Percentiles rank a stretch among this genome's conserved stretches.
These are phyloP conservation scores for Mortierella sp. DNA, from an alignment of 371 early-diverging fungal genomes.

Conservation along the genomic window DNA sequence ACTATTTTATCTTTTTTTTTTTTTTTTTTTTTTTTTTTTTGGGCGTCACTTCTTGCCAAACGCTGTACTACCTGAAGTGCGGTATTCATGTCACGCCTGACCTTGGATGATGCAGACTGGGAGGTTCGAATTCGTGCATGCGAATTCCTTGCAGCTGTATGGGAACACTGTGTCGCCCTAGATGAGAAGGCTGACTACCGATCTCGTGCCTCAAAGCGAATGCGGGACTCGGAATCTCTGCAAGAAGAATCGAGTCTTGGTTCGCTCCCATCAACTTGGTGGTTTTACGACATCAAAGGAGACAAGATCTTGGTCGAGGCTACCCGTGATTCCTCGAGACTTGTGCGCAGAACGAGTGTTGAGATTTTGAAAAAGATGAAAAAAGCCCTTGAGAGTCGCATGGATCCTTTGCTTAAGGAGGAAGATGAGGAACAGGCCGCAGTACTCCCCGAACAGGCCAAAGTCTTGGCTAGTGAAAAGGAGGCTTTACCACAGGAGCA, in stretches of 20 bases:
- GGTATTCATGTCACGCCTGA: constrained; percentile 51
- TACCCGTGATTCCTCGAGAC: constrained; percentile 33
- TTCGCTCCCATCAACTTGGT: constrained; percentile 31
- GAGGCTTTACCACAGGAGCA: no score
- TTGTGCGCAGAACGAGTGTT: constrained; percentile 37
- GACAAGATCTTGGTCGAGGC: constrained; percentile 64
- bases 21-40: neutral
- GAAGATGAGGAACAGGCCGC: no score
- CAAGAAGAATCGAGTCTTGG: neutral
- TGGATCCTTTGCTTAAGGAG: neutral
- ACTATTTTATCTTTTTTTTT: neutral
- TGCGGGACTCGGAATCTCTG: constrained; percentile 21
- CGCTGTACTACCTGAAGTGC: constrained; percentile 42
- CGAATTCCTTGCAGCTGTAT: constrained; percentile 59
- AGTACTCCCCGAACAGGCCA: no score
- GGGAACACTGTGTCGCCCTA: constrained; percentile 54
- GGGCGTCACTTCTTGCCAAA: neutral
- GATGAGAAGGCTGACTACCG: constrained; percentile 50
- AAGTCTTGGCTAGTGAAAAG: no score
- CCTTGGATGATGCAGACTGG: constrained; percentile 66
- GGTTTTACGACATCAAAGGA: constrained; percentile 60
- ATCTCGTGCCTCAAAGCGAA: constrained; percentile 48
- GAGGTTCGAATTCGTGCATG: constrained; percentile 65
- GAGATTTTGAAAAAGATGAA: constrained; percentile 46
- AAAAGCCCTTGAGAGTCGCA: constrained; percentile 22